Evolutionary conservation across 106 monocot species (phyloP), one percentile per base, ranked within the genome.

Genomic region (Iris macrosiphon): DNA sequence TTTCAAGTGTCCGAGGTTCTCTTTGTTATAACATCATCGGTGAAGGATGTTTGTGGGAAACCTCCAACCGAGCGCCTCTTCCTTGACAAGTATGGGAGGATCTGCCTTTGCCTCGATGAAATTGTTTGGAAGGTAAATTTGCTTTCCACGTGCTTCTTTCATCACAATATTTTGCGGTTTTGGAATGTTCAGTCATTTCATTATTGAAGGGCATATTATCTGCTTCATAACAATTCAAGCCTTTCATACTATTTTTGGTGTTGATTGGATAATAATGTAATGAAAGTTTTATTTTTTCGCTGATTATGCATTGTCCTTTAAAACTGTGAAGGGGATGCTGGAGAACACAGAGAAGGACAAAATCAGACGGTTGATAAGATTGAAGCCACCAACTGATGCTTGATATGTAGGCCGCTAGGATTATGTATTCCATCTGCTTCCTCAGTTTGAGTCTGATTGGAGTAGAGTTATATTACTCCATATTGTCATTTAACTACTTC

Each of bases 281-380:
- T n/a, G n/a, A n/a, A n/a, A n/a, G n/a, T n/a, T n/a, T n/a, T n/a
- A n/a, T 35, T 35, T 35, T 6, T 6, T 35, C 34, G 34, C 34
- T 35, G 10, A 35, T 4, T 4, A 35, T 35, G 34, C 34, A 35
- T 35, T 18, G 3, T 33, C 22, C 5, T 55, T 60, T 14, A 45
- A 19, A 27, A 41, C 37, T 30, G 2, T 75, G 39, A 50, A 94
- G 93, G 93, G 93, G 3, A 69, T 73, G 78, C 70, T 94, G 56
- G 93, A 94, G 60, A 94, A 94, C 62, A 88, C 93, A 1, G 93
- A 94, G 25, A 94, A 88, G 65, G 93, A 88, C 52, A 72, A 84
- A 44, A 69, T 94, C 57, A 59, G 63, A 41, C 63, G 88, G 53
- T 59, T 84, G 75, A 88, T 94, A 44, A 61, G 88, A 61, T 61